Conservation (phyloP, 768 basidiomycete genomes). For the Hortiboletus campestris region DNA sequence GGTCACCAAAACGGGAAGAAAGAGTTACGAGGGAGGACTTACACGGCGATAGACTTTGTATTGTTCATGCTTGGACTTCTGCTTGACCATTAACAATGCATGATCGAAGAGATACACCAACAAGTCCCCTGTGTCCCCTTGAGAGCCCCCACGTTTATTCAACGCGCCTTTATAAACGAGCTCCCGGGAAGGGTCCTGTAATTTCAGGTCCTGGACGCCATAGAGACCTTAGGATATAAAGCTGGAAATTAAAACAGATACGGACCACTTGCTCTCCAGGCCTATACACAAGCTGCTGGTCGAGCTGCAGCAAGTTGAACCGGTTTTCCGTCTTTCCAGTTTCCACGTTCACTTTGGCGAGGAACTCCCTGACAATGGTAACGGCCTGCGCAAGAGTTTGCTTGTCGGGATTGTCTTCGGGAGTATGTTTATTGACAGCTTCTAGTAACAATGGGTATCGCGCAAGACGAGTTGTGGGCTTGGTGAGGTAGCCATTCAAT, state of each 20-base stretch:
- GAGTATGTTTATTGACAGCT: constrained; percentile 89
- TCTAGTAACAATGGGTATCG: constrained; percentile 92
- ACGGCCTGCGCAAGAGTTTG: constrained; percentile 72
- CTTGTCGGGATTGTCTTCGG: constrained; percentile 88
- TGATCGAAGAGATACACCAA: constrained; percentile 97
- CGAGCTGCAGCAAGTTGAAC: constrained; percentile 92
- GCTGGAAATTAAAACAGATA: constrained; percentile 11
- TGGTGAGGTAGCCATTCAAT: constrained; percentile 95
- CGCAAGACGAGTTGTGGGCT: constrained; percentile 96
- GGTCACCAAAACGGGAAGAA: constrained; percentile 8
- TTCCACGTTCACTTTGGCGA: constrained; percentile 87
- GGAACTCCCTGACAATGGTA: constrained; percentile 72
- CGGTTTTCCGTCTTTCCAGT: constrained; percentile 95
- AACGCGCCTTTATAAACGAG: constrained; percentile 88
- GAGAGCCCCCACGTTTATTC: constrained; percentile 74
- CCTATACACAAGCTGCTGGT: constrained; percentile 86
- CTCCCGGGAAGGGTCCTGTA: constrained; percentile 86
- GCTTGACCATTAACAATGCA: constrained; percentile 91
- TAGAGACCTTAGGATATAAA: neutral
- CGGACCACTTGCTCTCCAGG: constrained; percentile 88
- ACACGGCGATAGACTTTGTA: constrained; percentile 93
- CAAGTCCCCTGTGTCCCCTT: constrained; percentile 82
- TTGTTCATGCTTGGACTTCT: constrained; percentile 90
- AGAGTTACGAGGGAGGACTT: constrained; percentile 28
- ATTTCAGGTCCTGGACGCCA: constrained; percentile 65